A percentile compares a stretch with the other conserved stretches of the same genome.
These are phyloP conservation scores for Primulina tabacum DNA, from an alignment of 257 asterid species.

Conservation along the genomic window DNA sequence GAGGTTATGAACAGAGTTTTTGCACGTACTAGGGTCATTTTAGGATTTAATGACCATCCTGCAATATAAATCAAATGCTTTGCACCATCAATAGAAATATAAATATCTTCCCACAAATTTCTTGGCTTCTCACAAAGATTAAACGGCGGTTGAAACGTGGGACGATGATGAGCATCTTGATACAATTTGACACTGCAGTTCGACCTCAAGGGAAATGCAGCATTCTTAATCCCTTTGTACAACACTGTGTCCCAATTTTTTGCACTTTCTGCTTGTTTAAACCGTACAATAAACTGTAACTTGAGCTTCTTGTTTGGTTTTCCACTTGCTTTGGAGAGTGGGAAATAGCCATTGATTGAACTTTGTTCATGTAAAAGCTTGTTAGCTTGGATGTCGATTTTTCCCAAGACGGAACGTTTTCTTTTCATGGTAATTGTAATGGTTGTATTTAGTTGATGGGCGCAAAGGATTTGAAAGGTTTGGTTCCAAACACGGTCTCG, in stretches of 20 bases:
- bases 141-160: slow-evolving; percentile 53
- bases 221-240: slow-evolving; percentile 59
- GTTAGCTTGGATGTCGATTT: slow-evolving; percentile 41
- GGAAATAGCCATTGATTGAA: slow-evolving; percentile 65
- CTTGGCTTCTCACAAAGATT: slow-evolving; percentile 40
- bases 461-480: slow-evolving; percentile 76
- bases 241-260: slow-evolving; percentile 53
- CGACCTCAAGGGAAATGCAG: slow-evolving; percentile 63
- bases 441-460: slow-evolving; percentile 58
- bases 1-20: neutral
- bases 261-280: slow-evolving; percentile 65
- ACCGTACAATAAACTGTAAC: slow-evolving; percentile 69
- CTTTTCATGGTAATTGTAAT: slow-evolving; percentile 62
- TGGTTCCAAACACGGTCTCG: slow-evolving; percentile 69
- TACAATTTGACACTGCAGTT: slow-evolving; percentile 60
- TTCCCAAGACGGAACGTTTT: slow-evolving; percentile 53
- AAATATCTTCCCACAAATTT: slow-evolving; percentile 78
- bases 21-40: slow-evolving; percentile 52
- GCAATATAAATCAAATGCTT: slow-evolving; percentile 78
- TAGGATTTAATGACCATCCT: slow-evolving; percentile 87
- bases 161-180: slow-evolving; percentile 78
- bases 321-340: slow-evolving; percentile 48
- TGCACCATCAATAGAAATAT: slow-evolving; percentile 73
- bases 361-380: slow-evolving; percentile 50
- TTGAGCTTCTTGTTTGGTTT: slow-evolving; percentile 47